These are phyloP conservation scores for Mucor plumbeus DNA, from an alignment of 371 early-diverging fungal genomes.

Conservation along the genomic window DNA sequence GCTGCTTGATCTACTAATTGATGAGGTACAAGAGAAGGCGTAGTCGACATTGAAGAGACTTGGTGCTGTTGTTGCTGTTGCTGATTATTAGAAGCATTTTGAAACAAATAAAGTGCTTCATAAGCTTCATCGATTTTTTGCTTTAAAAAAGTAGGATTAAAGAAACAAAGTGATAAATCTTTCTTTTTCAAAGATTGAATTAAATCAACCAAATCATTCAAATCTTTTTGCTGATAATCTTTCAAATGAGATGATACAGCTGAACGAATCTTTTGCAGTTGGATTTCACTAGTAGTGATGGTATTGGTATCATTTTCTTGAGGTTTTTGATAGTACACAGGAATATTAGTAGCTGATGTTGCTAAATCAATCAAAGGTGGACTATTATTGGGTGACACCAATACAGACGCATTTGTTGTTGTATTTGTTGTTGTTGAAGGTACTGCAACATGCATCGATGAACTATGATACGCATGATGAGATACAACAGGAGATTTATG, in stretches of 20 bases:
- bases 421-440: constrained; percentile 14
- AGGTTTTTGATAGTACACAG: background rate
- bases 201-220: constrained; percentile 47
- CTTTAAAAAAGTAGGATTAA: constrained; percentile 44
- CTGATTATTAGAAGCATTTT: constrained; percentile 3
- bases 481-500: constrained; percentile 15
- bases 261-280: constrained; percentile 39
- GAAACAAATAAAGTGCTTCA: constrained; percentile 34
- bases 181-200: constrained; percentile 45
- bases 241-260: constrained; percentile 30
- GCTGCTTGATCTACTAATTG: background rate
- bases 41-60: constrained; percentile 13
- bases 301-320: background rate
- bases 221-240: constrained; percentile 24
- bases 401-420: constrained; percentile 13
- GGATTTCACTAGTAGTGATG: constrained; percentile 17
- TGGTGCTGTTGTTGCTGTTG: background rate
- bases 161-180: constrained; percentile 51
- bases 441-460: constrained; percentile 20
- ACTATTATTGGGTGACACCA: constrained; percentile 24
- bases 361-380: constrained; percentile 12
- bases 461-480: constrained; percentile 12
- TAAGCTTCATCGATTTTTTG: constrained; percentile 46
- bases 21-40: constrained; percentile 16
- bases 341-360: background rate